A percentile compares a stretch with the other conserved stretches of the same genome.
These are phyloP conservation scores for Dittrichia graveolens DNA, from an alignment of 129 eudicot genomes.

Conservation along the genomic window DNA sequence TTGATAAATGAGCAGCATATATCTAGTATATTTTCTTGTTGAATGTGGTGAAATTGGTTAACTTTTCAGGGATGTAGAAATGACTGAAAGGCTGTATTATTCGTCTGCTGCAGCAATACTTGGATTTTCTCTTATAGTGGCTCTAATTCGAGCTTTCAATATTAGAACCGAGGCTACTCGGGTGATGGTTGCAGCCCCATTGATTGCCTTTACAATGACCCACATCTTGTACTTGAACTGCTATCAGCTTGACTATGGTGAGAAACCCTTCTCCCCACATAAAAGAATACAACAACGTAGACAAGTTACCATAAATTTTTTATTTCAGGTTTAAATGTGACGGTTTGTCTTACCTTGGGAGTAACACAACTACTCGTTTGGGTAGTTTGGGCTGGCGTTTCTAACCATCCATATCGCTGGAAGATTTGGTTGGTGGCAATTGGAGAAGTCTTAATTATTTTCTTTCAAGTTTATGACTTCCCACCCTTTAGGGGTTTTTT, in stretches of 20 bases:
- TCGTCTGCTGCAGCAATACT: slow-evolving; percentile 80
- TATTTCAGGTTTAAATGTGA: slow-evolving; percentile 71
- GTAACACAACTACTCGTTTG: slow-evolving; percentile 61
- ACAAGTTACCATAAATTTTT: slow-evolving; percentile 4
- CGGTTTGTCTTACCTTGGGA: slow-evolving; percentile 60
- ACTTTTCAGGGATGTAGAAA: slow-evolving; percentile 80
- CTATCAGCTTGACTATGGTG: slow-evolving; percentile 77
- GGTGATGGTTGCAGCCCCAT: slow-evolving; percentile 93
- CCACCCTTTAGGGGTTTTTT: slow-evolving; percentile 78
- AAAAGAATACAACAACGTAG: background rate
- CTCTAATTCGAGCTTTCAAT: slow-evolving; percentile 66
- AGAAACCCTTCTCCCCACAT: slow-evolving; percentile 21
- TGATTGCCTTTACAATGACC: slow-evolving; percentile 77
- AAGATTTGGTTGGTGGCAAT: slow-evolving; percentile 66
- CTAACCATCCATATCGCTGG: slow-evolving; percentile 74
- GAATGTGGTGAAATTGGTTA: slow-evolving; percentile 18
- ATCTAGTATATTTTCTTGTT: slow-evolving; percentile 4
- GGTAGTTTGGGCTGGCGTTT: slow-evolving; percentile 75
- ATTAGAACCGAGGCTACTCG: slow-evolving; percentile 77
- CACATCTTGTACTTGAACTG: slow-evolving; percentile 85
- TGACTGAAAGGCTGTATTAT: slow-evolving; percentile 69
- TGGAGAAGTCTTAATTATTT: slow-evolving; percentile 63
- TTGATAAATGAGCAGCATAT: slow-evolving; percentile 19
- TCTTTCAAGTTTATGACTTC: slow-evolving; percentile 70
- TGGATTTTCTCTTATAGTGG: slow-evolving; percentile 77